Evolutionary conservation across 2,329 filamentous ascomycete genomes (phyloP), one percentile per base, ranked within the genome.

Genomic region (Ceratocystis eucalypticola): DNA sequence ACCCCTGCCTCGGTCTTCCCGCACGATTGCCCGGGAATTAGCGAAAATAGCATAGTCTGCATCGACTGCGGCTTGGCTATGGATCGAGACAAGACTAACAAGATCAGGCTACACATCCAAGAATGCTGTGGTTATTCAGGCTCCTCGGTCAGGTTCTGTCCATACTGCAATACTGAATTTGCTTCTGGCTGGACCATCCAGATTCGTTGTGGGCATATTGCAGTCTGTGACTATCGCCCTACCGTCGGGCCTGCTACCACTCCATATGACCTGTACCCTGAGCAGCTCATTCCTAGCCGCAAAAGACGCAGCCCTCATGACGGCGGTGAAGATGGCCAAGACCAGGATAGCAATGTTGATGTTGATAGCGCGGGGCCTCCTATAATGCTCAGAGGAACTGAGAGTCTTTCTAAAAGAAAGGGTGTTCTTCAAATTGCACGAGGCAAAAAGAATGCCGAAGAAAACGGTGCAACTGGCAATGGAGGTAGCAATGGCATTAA

Each of bases 41-140:
- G 20, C 15, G 37, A 3, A 64, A 68, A 37, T 28, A 48, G 10
- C 46, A 41, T 37, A 50, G 64, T 65, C 66, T 72, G 71, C 55
- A 59, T 20, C 25, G 65, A 65, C 41, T 71, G 70, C 33, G 70
- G 70, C 3, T 62, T 70, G 7, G 64, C 37, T 30, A 46, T 55
- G 10, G 48, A 37, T 12, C 8, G 64, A 7, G 20, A 65, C 41
- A 62, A 50, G 22, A 64, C 69, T n/a, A 53, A 62, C 15, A 45
- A 61, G 5, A 44, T 69, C 7, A 68, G 68, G 55, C 62, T 46
- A 2, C 70, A 72, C 30, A 65, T 61, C 6, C n/a, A 65, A 25
- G 37, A 68, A 44, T 72, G 71, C 59, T 28, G 33, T 5, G 71
- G 70, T 7, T 71, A 70, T 62, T 64, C 41, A 15, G 64, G 66